Conservation (phyloP, 106 monocot species). For the Allium sativum region DNA sequence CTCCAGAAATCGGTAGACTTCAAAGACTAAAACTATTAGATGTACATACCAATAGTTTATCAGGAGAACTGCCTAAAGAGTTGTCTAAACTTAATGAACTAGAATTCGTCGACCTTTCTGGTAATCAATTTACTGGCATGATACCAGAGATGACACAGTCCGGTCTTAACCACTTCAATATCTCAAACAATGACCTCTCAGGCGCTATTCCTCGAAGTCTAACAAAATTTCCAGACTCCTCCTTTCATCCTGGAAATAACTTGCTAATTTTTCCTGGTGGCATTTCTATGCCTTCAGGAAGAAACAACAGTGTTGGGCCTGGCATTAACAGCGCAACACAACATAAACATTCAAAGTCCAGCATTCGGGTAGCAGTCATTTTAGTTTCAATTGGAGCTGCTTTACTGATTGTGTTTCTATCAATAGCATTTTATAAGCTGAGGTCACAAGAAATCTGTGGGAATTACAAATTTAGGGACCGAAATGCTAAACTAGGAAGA, state of each 20-base stretch:
- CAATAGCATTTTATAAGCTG: constrained; percentile 46
- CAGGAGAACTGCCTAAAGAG: constrained; percentile 66
- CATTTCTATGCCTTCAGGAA: constrained; percentile 21
- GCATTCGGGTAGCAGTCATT: constrained; percentile 45
- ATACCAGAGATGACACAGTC: constrained; percentile 58
- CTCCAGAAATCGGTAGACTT: constrained; percentile 51
- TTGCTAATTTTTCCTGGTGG: constrained; percentile 28
- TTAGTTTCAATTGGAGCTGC: constrained; percentile 66
- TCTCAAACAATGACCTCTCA: constrained; percentile 71
- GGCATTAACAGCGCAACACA: constrained; percentile 7
- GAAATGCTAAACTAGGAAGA: constrained; percentile 50
- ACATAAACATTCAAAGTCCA: constrained; percentile 21
- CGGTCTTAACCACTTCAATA: constrained; percentile 49
- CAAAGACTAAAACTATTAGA: constrained; percentile 48
- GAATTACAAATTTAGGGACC: constrained; percentile 31
- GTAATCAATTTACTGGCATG: constrained; percentile 56
- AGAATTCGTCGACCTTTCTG: constrained; percentile 67
- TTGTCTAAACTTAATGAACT: constrained; percentile 45
- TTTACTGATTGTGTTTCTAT: constrained; percentile 53
- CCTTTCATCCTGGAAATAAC: constrained; percentile 79
- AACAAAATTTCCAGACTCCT: constrained; percentile 40
- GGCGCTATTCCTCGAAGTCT: constrained; percentile 61
- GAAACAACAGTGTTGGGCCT: constrained; percentile 10
- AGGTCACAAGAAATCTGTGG: constrained; percentile 70
- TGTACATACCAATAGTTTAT: constrained; percentile 56